A percentile compares a stretch with the other conserved stretches of the same genome.
Evolutionary conservation across 1,284 basidiomycete genomes (phyloP).

Genomic region (Ceratobasidium sp.): DNA sequence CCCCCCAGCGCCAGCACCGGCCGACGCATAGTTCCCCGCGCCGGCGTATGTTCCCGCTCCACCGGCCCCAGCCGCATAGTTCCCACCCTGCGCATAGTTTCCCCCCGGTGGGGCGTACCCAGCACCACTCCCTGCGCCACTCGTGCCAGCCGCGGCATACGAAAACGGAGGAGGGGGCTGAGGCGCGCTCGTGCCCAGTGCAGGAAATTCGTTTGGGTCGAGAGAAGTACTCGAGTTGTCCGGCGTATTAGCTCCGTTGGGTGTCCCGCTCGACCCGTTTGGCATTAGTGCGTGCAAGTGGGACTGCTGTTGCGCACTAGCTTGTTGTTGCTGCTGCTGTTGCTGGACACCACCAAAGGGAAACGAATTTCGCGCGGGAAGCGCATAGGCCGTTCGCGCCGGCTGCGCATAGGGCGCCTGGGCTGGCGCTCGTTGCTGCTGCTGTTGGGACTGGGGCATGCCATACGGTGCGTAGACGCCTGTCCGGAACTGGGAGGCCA

Average conservation of each 20-base stretch:
- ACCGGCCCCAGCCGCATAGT: constrained; percentile 29
- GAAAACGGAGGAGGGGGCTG: constrained; percentile 59
- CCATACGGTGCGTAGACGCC: constrained; percentile 70
- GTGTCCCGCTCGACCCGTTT: constrained; percentile 25
- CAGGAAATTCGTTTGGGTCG: constrained; percentile 88
- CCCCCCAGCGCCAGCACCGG: constrained; percentile 8
- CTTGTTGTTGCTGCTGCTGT: constrained; percentile 59
- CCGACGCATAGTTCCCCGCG: constrained; percentile 51
- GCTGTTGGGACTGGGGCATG: constrained; percentile 68
- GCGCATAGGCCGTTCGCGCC: constrained; percentile 63
- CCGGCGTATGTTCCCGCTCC: constrained; percentile 20
- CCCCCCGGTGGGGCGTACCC: constrained; percentile 57
- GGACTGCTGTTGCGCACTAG: constrained; percentile 16
- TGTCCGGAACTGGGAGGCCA: constrained; percentile 73
- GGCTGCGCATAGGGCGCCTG: constrained; percentile 70
- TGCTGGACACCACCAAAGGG: constrained; percentile 70
- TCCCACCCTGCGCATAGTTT: constrained; percentile 37
- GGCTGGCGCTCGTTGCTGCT: constrained; percentile 67
- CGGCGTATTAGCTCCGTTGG: constrained; percentile 35
- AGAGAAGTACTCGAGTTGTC: constrained; percentile 68
- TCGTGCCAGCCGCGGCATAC: constrained; percentile 59
- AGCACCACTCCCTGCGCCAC: constrained; percentile 57
- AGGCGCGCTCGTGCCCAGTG: constrained; percentile 71
- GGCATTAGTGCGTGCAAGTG: constrained; percentile 39
- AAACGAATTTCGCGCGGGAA: constrained; percentile 72